phyloP scores from a whole-genome alignment of 2,329 filamentous ascomycete genomes.

The Nigrospora oryzae region DNA sequence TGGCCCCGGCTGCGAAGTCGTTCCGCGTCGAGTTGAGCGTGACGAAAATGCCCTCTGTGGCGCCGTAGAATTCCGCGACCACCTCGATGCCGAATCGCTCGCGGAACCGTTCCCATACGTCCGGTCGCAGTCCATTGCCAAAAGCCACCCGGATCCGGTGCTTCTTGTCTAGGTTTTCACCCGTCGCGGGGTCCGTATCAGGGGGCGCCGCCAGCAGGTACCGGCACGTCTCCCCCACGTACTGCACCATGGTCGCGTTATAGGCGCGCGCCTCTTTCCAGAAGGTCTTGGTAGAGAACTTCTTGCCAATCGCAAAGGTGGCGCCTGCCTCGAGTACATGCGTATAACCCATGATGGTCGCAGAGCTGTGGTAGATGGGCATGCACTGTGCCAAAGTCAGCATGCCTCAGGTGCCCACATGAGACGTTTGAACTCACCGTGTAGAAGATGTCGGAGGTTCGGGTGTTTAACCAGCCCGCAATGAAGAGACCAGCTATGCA shows the following conservation, averaged over 20 bases:
- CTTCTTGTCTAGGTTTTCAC: constrained; percentile 60
- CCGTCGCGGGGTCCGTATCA: constrained; percentile 52
- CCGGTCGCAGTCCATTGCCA: constrained; percentile 77
- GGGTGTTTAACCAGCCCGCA: constrained; percentile 47
- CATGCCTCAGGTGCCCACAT: not conserved
- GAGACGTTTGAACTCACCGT: constrained; percentile 44
- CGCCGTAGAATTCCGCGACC: constrained; percentile 74
- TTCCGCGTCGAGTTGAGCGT: constrained; percentile 70
- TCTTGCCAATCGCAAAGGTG: constrained; percentile 64
- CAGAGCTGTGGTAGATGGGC: constrained; percentile 84
- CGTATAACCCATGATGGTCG: constrained; percentile 59
- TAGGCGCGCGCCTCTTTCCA: constrained; percentile 68
- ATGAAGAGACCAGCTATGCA: constrained; percentile 45
- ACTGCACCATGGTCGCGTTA: constrained; percentile 70
- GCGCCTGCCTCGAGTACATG: constrained; percentile 50
- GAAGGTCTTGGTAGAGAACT: constrained; percentile 70
- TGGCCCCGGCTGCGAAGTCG: constrained; percentile 64
- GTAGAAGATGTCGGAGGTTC: constrained; percentile 60
- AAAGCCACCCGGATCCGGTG: constrained; percentile 69
- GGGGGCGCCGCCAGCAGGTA: constrained; percentile 66
- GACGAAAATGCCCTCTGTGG: constrained; percentile 63
- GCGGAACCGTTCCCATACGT: constrained; percentile 80
- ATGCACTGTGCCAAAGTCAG: constrained; percentile 50
- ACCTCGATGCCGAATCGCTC: constrained; percentile 67
- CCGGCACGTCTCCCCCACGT: constrained; percentile 80